A percentile compares a stretch with the other conserved stretches of the same genome.
Conservation (phyloP, 1,284 basidiomycete species). For the Sanghuangporus baumii region DNA sequence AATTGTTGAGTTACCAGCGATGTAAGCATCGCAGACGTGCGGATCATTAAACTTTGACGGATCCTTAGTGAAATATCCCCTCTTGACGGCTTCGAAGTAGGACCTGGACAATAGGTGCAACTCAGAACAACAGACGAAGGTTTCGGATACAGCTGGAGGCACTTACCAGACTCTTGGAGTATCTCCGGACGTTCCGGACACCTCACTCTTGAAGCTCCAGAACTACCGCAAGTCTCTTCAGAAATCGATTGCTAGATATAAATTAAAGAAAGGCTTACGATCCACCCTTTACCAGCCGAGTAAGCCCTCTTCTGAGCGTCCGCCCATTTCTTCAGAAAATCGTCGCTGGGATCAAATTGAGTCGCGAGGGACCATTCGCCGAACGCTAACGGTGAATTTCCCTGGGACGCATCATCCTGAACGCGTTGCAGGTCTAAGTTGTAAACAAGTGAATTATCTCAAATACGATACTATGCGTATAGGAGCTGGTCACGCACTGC, state of each 20-base stretch:
- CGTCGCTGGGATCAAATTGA: slow-evolving; percentile 57
- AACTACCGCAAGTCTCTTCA: slow-evolving; percentile 38
- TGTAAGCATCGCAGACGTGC: slow-evolving; percentile 51
- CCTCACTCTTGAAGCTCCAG: slow-evolving; percentile 75
- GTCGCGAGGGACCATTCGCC: slow-evolving; percentile 73
- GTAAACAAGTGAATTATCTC: too few species aligned
- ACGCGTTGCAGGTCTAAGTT: slow-evolving; percentile 45
- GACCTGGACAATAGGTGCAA: slow-evolving; percentile 42
- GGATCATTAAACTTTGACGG: slow-evolving; percentile 51
- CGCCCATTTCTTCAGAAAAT: slow-evolving; percentile 63
- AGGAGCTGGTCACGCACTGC: slow-evolving; percentile 44
- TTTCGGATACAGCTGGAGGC: too few species aligned
- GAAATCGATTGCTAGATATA: not conserved
- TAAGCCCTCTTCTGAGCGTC: slow-evolving; percentile 73
- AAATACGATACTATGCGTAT: not conserved
- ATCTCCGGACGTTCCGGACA: slow-evolving; percentile 41
- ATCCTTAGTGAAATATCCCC: slow-evolving; percentile 58
- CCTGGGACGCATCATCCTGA: slow-evolving; percentile 39
- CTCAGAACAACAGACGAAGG: not conserved
- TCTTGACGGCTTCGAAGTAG: slow-evolving; percentile 56
- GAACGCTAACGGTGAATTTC: slow-evolving; percentile 44
- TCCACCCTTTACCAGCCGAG: slow-evolving; percentile 60
- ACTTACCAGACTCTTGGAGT: slow-evolving; percentile 54
- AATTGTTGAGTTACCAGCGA: not conserved
- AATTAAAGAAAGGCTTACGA: slow-evolving; percentile 38